Percentiles rank a stretch among this genome's conserved stretches.
Conservation (phyloP, 352 stramenopile species). For the Blastocystis hominis region DNA sequence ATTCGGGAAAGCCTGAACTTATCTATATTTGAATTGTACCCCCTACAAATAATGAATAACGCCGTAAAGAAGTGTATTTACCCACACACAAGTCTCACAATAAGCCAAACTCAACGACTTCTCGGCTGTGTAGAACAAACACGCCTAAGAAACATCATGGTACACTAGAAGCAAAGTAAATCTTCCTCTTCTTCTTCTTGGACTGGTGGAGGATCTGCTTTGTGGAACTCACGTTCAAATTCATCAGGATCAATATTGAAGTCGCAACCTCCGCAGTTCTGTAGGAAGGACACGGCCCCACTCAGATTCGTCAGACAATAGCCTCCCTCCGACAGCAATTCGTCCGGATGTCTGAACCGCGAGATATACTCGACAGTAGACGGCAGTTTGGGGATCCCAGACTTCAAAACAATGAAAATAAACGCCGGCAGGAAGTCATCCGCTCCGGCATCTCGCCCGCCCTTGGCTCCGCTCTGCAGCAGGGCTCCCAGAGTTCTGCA, state of each 20-base stretch:
- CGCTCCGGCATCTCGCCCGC: conserved; percentile 60
- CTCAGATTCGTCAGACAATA: conserved; percentile 82
- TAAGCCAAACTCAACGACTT: too few species aligned
- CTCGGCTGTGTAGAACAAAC: neutral
- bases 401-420: conserved; percentile 80
- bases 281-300: conserved; percentile 78
- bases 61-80: neutral
- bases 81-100: neutral
- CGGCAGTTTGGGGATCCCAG: conserved; percentile 72
- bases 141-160: neutral
- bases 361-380: conserved; percentile 82
- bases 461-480: conserved; percentile 8
- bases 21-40: neutral
- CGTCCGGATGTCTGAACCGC: conserved; percentile 72
- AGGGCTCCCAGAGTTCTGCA: conserved; percentile 31
- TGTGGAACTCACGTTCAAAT: conserved; percentile 67
- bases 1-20: neutral
- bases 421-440: conserved; percentile 82
- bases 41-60: neutral
- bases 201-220: neutral
- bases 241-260: conserved; percentile 71
- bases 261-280: conserved; percentile 72
- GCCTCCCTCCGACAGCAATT: conserved; percentile 79
- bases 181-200: conserved; percentile 27
- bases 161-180: conserved; percentile 40